Conservation (phyloP, 1,284 basidiomycete genomes). For the Pascua sp. region DNA sequence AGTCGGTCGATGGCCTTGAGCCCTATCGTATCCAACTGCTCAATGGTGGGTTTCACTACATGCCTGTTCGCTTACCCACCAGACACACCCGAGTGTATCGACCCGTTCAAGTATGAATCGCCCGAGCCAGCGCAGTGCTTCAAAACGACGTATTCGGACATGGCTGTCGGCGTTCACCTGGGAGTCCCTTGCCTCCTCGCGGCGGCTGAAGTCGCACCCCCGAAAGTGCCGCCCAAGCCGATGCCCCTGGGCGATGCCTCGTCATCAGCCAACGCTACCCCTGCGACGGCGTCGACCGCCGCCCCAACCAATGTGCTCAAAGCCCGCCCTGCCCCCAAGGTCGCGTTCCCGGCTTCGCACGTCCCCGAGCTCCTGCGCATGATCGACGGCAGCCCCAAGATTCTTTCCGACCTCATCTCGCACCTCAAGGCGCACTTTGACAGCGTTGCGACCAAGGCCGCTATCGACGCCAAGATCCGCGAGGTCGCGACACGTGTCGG, state of each 20-base stretch:
- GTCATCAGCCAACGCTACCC: slow-evolving; percentile 5
- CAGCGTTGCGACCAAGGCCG: slow-evolving; percentile 43
- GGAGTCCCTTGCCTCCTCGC: slow-evolving; percentile 32
- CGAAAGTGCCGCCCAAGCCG: slow-evolving; percentile 2
- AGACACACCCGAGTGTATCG: slow-evolving; percentile 43
- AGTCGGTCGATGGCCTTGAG: slow-evolving; percentile 36
- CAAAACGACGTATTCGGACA: slow-evolving; percentile 32
- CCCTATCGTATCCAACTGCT: slow-evolving; percentile 43
- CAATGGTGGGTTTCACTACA: slow-evolving; percentile 40
- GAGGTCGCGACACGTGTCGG: slow-evolving; percentile 42
- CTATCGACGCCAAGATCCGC: slow-evolving; percentile 44
- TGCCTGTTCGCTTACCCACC: background rate
- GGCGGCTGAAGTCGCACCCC: slow-evolving; percentile 12
- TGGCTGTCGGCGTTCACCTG: slow-evolving; percentile 27
- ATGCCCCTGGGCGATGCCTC: slow-evolving; percentile 22
- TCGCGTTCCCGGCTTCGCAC: slow-evolving; percentile 36
- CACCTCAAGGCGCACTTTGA: slow-evolving; percentile 36
- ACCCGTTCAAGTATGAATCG: slow-evolving; percentile 44
- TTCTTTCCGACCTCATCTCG: slow-evolving; percentile 34
- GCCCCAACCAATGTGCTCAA: slow-evolving; percentile 1
- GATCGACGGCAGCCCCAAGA: slow-evolving; percentile 41
- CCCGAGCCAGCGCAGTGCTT: slow-evolving; percentile 25
- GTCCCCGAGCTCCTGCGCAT: slow-evolving; percentile 36
- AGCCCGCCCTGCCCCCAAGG: slow-evolving; percentile 21
- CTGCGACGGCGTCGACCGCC: too few relatives aligned